These are phyloP conservation scores for Rhynchospora tenuis DNA, from an alignment of 176 grass and related monocot genomes.

Conservation along the genomic window DNA sequence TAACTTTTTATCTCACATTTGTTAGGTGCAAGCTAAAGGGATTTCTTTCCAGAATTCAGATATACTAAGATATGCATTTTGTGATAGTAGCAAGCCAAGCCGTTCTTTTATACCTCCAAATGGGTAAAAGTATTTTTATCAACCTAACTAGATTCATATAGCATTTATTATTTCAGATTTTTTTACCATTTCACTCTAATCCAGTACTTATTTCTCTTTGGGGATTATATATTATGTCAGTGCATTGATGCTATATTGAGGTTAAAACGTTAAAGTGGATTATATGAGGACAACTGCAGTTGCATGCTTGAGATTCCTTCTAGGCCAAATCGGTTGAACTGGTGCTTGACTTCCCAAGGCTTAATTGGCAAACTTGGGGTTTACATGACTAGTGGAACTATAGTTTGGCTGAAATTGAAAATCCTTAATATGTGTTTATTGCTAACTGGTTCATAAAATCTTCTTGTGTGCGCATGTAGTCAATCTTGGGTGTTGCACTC, in stretches of 20 bases:
- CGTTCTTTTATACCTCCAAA: constrained; percentile 37
- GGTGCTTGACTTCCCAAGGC: neutral
- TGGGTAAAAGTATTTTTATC: constrained; percentile 31
- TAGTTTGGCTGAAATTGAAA: neutral
- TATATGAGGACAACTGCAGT: neutral
- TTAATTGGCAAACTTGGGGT: neutral
- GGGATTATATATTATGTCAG: neutral
- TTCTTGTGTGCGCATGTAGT: constrained; percentile 34
- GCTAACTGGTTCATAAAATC: neutral
- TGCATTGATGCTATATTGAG: neutral
- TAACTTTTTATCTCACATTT: constrained; percentile 6
- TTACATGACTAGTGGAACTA: neutral
- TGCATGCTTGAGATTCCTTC: neutral
- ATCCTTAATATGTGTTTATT: neutral
- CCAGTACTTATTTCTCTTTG: neutral
- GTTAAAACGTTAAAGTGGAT: neutral
- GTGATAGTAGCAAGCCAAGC: constrained; percentile 76
- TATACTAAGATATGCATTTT: constrained; percentile 67
- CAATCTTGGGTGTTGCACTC: constrained; percentile 87
- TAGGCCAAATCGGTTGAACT: neutral
- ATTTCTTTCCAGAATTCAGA: constrained; percentile 93
- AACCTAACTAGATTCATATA: neutral
- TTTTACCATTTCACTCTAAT: neutral
- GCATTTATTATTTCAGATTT: constrained; percentile 12
- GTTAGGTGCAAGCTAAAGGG: constrained; percentile 65